Evolutionary conservation across 1,139 yeast genomes (phyloP).

Genomic region (Yamadazyma kanchanaburiensis): DNA sequence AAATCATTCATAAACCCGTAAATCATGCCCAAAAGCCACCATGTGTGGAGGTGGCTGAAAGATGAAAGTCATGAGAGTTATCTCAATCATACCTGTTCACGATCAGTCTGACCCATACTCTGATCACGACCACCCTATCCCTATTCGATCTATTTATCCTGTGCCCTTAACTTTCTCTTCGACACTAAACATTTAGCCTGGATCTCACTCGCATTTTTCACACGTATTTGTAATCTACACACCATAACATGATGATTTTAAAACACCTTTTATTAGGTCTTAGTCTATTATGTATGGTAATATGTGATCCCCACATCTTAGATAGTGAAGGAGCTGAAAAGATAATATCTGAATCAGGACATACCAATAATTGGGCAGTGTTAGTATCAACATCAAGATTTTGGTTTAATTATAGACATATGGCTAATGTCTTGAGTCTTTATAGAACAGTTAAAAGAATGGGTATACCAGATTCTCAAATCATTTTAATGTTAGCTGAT

Average conservation of each 20-base stretch:
- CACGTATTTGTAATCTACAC: neutral
- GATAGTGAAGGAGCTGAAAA: slow-evolving; percentile 20
- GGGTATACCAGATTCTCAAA: slow-evolving; percentile 97
- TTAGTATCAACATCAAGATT: slow-evolving; percentile 92
- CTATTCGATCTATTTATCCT: too few species aligned
- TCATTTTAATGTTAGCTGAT: slow-evolving; percentile 91
- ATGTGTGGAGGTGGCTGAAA: too few species aligned
- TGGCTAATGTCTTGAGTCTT: slow-evolving; percentile 94
- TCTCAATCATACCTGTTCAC: too few species aligned
- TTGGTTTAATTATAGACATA: slow-evolving; percentile 97
- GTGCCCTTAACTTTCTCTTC: too few species aligned
- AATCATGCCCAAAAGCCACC: too few species aligned
- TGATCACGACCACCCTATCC: too few species aligned
- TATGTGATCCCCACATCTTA: slow-evolving; percentile 4
- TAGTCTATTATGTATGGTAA: neutral
- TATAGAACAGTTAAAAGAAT: slow-evolving; percentile 92
- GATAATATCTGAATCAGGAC: slow-evolving; percentile 39
- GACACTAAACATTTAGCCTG: too few species aligned
- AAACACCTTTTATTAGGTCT: neutral
- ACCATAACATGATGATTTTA: neutral
- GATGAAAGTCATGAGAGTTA: too few species aligned
- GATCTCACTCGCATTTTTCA: too few species aligned
- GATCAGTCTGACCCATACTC: too few species aligned
- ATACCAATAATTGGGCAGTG: slow-evolving; percentile 93
- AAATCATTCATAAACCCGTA: too few species aligned